Base-by-base conservation (phyloP, 139 green algal species). In the Chlamydomonas eustigma region DNA sequence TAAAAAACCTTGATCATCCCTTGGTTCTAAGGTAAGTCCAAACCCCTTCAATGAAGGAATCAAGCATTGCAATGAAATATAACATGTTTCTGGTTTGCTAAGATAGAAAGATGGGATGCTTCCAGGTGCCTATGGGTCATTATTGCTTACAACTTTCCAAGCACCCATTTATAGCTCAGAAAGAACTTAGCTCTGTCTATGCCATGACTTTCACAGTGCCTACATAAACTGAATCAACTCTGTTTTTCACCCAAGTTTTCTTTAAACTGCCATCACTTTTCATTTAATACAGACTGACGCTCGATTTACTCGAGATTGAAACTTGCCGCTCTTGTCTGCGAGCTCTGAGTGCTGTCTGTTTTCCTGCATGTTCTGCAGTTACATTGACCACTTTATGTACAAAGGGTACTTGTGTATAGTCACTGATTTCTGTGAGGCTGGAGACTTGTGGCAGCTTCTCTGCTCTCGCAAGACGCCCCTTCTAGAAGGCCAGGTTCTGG, bases 361-460 rank as follows among this genome's bases (percentile, higher is more conserved):
- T 28, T 31, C n/a, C 22, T 71, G 63, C 12, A 37, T 28, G 18
- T n/a, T n/a, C n/a, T 74, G 44, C 44, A 86, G 83, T 37, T 88
- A 86, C 44, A 39, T 86, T 2, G 84, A 88, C 66, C 84, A 84
- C 37, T 89, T 91, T 64, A 79, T 83, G 36, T 85, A 91, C 78
- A 85, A 86, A 39, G 58, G 77, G 4, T 73, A 88, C 51, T 77
- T 91, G 25, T 88, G 83, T 74, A 91, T 93, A 35, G 74, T 90
- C 12, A 90, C 86, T 8, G 82, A 90, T n/a, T 91, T 86, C 81
- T 90, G 85, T 71, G 88, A 91, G 69, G 77, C 68, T 8, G 86
- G 88, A 0, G 88, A 92, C 78, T 64, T 92, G 34, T 89, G 84
- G 66, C 75, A 85, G 76, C 30, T 84, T 73, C 78, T 87, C 22